Evolutionary conservation across 116 monocot species (phyloP), one percentile per base, ranked within the genome.

Genomic region (Phalaenopsis hybrid): DNA sequence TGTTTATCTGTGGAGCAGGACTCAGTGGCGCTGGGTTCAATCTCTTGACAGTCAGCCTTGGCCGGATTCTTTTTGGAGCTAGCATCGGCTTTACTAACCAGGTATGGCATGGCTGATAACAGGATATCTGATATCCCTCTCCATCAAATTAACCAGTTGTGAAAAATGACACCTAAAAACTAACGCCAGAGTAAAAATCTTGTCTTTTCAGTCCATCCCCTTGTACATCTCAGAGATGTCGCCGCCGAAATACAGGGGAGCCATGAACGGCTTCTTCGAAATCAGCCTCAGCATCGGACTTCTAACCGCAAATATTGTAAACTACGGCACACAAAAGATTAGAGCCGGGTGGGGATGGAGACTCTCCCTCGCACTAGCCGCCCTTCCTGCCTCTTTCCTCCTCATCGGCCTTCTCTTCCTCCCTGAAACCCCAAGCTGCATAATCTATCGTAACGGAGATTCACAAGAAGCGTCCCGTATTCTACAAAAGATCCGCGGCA

Each of bases 51-150:
- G 83, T 92, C 77, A 92, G 87, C 78, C 55, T 92, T 13, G 92
- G 92, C 28, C 85, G 92, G 49, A 84, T 92, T 41, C 82, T 92
- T 34, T 87, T 92, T 78, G 89, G 89, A 12, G 17, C 89, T 77
- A 88, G 92, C 46, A 85, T 92, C 7, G 92, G 89, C 11, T 92
- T 92, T 33, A 85, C 91, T 12, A 88, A 86, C 44, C 86, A 86
- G 83, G 75, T 75, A 2, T 8, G 55, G 55, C 55, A 55, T 12
- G 48, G 10, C 10, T 48, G 10, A 6, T 6, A 41, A 41, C 41
- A 41, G 41, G 41, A 41, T 41, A 41, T 41, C 49, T 9, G 10
- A 49, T 49, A 49, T 0, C 49, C 49, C 49, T 49, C 10, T 51
- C 2, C 11, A 51, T 48, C 6, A 10, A 48, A 48, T 58, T 15